Evolutionary conservation across 2,329 filamentous ascomycete species (phyloP).

Genomic region (Sporothrix humicola): DNA sequence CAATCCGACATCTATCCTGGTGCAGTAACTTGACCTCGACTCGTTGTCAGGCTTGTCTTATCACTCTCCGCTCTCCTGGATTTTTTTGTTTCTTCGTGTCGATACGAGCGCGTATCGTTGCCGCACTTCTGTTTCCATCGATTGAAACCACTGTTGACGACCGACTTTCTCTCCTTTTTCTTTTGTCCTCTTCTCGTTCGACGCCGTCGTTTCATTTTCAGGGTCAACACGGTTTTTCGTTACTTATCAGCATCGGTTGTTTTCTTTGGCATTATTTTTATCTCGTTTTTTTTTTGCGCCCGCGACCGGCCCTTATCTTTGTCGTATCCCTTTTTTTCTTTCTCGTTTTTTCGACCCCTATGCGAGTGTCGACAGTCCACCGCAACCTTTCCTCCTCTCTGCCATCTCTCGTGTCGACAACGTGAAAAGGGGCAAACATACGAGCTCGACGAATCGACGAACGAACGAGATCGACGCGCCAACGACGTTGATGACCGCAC

Average conservation of each 20-base stretch:
- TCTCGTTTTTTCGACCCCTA: not conserved
- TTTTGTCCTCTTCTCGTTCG: not conserved
- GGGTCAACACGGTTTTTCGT: not conserved
- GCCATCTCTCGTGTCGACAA: constrained; percentile 25
- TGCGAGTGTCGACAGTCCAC: constrained; percentile 26
- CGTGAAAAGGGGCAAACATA: constrained; percentile 25
- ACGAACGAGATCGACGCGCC: constrained; percentile 1
- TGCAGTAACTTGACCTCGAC: not conserved
- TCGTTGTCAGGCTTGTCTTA: not conserved
- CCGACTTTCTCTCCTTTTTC: not conserved
- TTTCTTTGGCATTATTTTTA: constrained; percentile 18
- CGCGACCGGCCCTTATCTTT: not conserved
- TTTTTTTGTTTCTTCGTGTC: not conserved
- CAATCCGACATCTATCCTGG: not conserved
- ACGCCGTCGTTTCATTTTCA: not conserved
- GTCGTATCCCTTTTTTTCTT: not conserved
- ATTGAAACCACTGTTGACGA: not conserved
- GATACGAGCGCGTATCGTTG: constrained; percentile 11
- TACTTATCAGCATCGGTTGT: constrained; percentile 22
- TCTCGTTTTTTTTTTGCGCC: not conserved
- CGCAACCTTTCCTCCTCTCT: constrained; percentile 10
- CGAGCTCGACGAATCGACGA: constrained; percentile 6
- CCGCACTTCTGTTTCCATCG: not conserved
- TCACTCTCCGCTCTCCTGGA: not conserved
- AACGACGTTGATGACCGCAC: not conserved